Conservation (phyloP, 345 rosid species). For the Erodium maritimum region DNA sequence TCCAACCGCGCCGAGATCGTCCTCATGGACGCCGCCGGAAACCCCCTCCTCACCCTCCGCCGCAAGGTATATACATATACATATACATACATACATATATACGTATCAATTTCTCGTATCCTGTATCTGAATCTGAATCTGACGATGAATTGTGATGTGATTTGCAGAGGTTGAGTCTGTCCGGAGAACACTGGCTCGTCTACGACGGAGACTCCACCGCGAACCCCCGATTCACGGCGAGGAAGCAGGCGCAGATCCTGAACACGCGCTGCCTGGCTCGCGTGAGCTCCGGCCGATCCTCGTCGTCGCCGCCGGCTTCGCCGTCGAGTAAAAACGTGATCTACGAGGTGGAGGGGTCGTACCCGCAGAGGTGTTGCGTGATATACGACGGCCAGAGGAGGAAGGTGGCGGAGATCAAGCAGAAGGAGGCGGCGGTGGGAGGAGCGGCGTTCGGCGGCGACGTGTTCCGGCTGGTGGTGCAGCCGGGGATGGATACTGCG, state of each 20-base stretch:
- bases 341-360: constrained; percentile 80
- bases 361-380: constrained; percentile 44
- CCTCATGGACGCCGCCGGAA: constrained; percentile 85
- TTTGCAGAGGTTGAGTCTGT: constrained; percentile 47
- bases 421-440: constrained; percentile 40
- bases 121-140: background rate
- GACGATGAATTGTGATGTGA: background rate
- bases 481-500: constrained; percentile 42
- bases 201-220: constrained; percentile 60
- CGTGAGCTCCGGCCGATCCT: constrained; percentile 18
- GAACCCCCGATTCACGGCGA: constrained; percentile 42
- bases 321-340: constrained; percentile 9
- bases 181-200: constrained; percentile 66
- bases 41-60: constrained; percentile 85
- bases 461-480: constrained; percentile 60
- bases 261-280: constrained; percentile 45
- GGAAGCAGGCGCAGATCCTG: constrained; percentile 40
- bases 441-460: constrained; percentile 63
- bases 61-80: constrained; percentile 47
- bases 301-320: constrained; percentile 5
- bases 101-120: background rate
- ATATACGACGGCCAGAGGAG: constrained; percentile 50
- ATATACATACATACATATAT: too few species aligned
- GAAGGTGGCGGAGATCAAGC: constrained; percentile 51
- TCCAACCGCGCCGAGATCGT: constrained; percentile 43